Evolutionary conservation across 257 asterid species (phyloP), one percentile per base, ranked within the genome.

Genomic region (Petunia axillaris): DNA sequence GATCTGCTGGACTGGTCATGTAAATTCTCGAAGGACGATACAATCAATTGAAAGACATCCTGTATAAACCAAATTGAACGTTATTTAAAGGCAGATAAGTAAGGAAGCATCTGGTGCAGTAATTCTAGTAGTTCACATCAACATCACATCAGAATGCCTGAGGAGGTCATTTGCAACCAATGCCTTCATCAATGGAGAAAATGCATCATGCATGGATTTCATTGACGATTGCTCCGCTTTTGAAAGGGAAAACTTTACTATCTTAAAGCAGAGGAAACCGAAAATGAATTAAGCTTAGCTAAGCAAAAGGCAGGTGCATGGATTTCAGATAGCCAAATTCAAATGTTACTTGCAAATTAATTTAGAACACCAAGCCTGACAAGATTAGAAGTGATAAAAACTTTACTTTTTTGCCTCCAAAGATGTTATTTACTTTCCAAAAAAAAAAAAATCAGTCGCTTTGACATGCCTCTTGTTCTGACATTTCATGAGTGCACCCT

Each of bases 171-270:
- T 95, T 6, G 80, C 79, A 5, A 90, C 91, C 88, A 96, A 87
- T 43, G 94, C 92, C 43, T 79, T 87, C 87, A 85, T 86, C 71
- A 91, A 87, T 15, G 97, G 94, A 83, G 92, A 79, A 81, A 96
- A 93, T 41, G 94, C 93, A 81, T 66, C 79, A 82, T 86, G 93
- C 92, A 90, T 89, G 81, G 98, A 89, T 80, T 89, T 84, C 60
- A 88, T 82, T 14, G 99, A 98, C 64, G 99, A 93, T 85, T 96
- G 99, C 91, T 96, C 99, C 85, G 94, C 97, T 86, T 89, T 94
- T 70, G 95, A 84, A 67, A 96, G 84, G 78, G 86, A 88, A 46
- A 71, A 85, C 87, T 91, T 98, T 44, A 85, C 88, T 83, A 80
- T 85, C 99, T 94, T 63, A 41, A 81, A 75, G 60, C 79, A 75